A percentile compares a stretch with the other conserved stretches of the same genome.
Conservation (phyloP, 139 green algal species). For the Micractinium sp. region DNA sequence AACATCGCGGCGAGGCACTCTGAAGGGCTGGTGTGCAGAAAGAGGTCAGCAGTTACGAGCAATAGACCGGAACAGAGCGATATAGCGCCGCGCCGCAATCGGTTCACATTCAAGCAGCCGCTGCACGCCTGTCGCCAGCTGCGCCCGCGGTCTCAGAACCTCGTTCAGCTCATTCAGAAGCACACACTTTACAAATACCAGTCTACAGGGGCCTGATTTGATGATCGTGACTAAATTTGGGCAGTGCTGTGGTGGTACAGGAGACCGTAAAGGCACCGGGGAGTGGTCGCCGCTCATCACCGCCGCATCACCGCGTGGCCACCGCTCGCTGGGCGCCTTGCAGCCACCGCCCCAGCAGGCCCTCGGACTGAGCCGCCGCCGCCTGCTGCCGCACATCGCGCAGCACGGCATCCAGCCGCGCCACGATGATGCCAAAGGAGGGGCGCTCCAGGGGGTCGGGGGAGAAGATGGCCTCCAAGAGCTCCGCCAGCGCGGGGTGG, state of each 20-base stretch:
- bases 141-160: not conserved
- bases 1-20: constrained; percentile 7
- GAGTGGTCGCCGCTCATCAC: too few relatives aligned
- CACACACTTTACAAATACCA: too few relatives aligned
- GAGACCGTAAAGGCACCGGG: too few relatives aligned
- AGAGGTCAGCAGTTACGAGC: not conserved
- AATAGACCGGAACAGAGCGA: too few relatives aligned
- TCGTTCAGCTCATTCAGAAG: too few relatives aligned
- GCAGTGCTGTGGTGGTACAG: too few relatives aligned
- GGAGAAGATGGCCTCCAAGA: constrained; percentile 53
- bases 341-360: constrained; percentile 21
- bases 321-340: too few relatives aligned
- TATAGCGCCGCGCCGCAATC: too few relatives aligned
- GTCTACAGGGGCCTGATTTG: too few relatives aligned
- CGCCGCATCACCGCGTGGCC: too few relatives aligned
- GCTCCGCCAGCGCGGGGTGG: constrained; percentile 48
- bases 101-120: too few relatives aligned
- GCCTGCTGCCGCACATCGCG: constrained; percentile 17
- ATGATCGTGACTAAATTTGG: too few relatives aligned
- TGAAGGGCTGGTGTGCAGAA: not conserved
- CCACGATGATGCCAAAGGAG: constrained; percentile 59
- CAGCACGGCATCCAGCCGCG: constrained; percentile 41
- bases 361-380: constrained; percentile 2
- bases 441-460: constrained; percentile 71
- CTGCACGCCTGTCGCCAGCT: not conserved